phyloP scores from a whole-genome alignment of 805 yeast genomes.

The Candida ulmi region DNA sequence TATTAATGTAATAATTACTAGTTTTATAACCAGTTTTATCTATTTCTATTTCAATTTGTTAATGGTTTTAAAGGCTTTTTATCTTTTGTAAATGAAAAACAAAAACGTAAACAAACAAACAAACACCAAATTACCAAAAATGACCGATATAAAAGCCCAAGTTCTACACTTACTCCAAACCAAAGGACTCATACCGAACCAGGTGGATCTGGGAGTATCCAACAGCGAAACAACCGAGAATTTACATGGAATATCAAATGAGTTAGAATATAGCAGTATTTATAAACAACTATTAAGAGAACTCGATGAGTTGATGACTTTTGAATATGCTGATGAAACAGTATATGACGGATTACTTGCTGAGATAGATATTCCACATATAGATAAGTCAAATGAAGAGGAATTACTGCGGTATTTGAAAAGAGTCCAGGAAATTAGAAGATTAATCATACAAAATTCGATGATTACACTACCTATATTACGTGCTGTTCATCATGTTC shows the following conservation, averaged over 20 bases:
- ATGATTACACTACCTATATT: neutral
- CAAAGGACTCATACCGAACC: neutral
- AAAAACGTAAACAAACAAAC: too few relatives aligned
- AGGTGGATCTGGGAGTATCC: neutral
- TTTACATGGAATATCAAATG: constrained; percentile 16
- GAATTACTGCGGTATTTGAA: neutral
- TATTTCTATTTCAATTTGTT: too few relatives aligned
- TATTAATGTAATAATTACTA: too few relatives aligned
- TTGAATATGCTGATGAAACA: constrained; percentile 13
- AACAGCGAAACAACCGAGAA: neutral
- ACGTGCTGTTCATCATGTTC: constrained; percentile 1
- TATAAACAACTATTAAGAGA: neutral
- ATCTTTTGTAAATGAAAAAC: too few relatives aligned
- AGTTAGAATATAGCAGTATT: neutral
- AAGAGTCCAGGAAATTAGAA: neutral
- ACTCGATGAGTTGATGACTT: neutral
- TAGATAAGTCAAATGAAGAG: neutral
- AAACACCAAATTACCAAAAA: neutral
- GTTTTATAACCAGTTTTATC: too few relatives aligned
- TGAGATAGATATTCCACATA: neutral
- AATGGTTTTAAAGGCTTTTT: too few relatives aligned
- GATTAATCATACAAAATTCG: constrained; percentile 1
- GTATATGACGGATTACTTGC: neutral
- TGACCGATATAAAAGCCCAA: neutral
- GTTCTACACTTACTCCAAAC: constrained; percentile 1